Evolutionary conservation across 1,284 basidiomycete genomes (phyloP), one percentile per base, ranked within the genome.

Genomic region (Prillingera fragicola): DNA sequence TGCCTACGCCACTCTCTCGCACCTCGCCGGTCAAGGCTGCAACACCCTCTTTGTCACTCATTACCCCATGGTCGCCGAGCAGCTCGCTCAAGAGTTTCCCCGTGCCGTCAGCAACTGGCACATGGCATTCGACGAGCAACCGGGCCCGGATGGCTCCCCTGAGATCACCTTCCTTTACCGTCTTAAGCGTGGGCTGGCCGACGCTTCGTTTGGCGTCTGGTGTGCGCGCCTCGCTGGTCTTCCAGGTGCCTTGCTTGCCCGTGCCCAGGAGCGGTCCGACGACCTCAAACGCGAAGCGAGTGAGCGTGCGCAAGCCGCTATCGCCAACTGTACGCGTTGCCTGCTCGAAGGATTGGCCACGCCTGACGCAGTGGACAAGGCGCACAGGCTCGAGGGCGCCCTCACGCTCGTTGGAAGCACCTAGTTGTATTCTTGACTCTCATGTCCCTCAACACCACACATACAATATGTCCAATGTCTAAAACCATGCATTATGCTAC

Each of bases 1-100:
- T n/a, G 66, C 65, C 5, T 65, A 89, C 45, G 67, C 87, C 2
- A 84, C 85, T 0, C 73, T 94, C 38, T 79, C 86, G 38, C 79
- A 89, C 48, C 75, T 94, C 4, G 76, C 85, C 3, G 69, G 66
- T 0, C 77, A 77, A 21, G 77, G 77, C 51, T 84, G 84, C 73
- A 86, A 85, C 65, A 88, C 87, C 0, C 71, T 94, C n/a, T 95
- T 95, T 66, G 90, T 94, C 55, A 95, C 90, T 0, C 90, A 95
- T 63, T 95, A 92, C 59, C 89, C 89, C 1, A 74, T 66, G 37
- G 63, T 74, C 0, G 72, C 71, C 1, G 62, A 69, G 29, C 70
- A 74, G 42, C 82, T 56, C 73, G 89, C 43, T 79, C 83, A 44
- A 71, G 77, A 42, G 59, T 55, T 47, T 38, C 57, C 67, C 0